Conservation (phyloP, 169 alveolate species). For the Sarcocystis neurona region DNA sequence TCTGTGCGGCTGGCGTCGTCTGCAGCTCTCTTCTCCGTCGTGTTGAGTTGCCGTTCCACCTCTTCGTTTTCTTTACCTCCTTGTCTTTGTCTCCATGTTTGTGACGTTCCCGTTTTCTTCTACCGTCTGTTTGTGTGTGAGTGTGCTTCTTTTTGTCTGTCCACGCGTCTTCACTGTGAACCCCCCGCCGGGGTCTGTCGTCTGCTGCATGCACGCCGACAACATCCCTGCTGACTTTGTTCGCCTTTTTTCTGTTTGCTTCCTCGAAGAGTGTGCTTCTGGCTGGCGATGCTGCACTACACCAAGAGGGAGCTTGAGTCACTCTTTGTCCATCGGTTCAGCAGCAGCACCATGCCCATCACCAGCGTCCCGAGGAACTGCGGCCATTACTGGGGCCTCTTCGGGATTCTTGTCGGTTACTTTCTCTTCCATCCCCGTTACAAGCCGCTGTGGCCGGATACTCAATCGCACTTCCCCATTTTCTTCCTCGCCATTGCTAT, state of each 20-base stretch:
- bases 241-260: conserved; percentile 1
- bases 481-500: conserved; percentile 71
- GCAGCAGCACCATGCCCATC: conserved; percentile 97
- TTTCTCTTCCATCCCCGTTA: conserved; percentile 94
- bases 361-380: conserved; percentile 92
- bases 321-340: conserved; percentile 94
- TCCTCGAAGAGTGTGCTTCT: conserved; percentile 78
- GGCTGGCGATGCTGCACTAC: conserved; percentile 91
- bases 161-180: no score
- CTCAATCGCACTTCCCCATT: conserved; percentile 62
- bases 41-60: neutral
- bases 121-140: no score
- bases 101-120: no score
- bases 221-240: neutral
- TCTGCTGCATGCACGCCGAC: no score
- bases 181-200: no score
- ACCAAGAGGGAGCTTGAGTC: conserved; percentile 97
- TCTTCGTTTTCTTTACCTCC: neutral
- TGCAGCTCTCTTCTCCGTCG: neutral
- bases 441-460: conserved; percentile 74
- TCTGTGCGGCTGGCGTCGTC: neutral
- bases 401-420: conserved; percentile 90
- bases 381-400: conserved; percentile 95
- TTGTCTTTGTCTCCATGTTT: no score
- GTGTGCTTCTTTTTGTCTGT: no score